Evolutionary conservation across 129 eudicot species (phyloP), one percentile per base, ranked within the genome.

Genomic region (Smallanthus sonchifolius): DNA sequence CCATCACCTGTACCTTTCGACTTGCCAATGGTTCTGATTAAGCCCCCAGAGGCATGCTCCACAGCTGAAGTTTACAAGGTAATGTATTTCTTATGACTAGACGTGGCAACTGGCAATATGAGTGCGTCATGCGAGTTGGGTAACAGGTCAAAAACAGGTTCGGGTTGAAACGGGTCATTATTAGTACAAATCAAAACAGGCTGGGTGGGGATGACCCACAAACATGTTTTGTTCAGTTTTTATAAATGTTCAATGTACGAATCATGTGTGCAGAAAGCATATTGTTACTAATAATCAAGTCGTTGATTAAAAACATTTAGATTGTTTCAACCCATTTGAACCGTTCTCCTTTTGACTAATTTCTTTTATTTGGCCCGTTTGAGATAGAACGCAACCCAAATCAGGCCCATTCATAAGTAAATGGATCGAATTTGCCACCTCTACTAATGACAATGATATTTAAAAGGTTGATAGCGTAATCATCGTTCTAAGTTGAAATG

Each of bases 31-130:
- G 96, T 94, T 75, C 90, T 94, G 69, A 90, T 94, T 64, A 94
- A 94, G 85, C 98, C 98, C 19, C 97, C 84, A 40, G 83, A 94
- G 78, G 98, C 96, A 74, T 94, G 98, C 86, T 80, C 98, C 24
- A 94, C 98, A 34, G 98, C 96, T 69, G 96, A 90, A 84, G 98
- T 94, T 56, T 94, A 94, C 91, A 90, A 90, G 96, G 98, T 94
- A 74, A 38, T 75, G 13, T 55, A 7, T 69, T 55, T 24, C 48
- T n/a, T 30, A 40, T 13, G 61, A 61, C 61, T n/a, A 69, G 17
- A 48, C 30, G 30, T 24, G 16, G 63, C 8, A 24, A 24, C 30
- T 24, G 63, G 47, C 28, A 28, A 35, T 14, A 35, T 39, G 15
- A 3, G 30, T 37, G 69, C 24, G 47, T 64, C 65, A 59, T 59